A percentile compares a stretch with the other conserved stretches of the same genome.
phyloP scores from a whole-genome alignment of 352 stramenopile genomes.

The Globisporangium splendens region DNA sequence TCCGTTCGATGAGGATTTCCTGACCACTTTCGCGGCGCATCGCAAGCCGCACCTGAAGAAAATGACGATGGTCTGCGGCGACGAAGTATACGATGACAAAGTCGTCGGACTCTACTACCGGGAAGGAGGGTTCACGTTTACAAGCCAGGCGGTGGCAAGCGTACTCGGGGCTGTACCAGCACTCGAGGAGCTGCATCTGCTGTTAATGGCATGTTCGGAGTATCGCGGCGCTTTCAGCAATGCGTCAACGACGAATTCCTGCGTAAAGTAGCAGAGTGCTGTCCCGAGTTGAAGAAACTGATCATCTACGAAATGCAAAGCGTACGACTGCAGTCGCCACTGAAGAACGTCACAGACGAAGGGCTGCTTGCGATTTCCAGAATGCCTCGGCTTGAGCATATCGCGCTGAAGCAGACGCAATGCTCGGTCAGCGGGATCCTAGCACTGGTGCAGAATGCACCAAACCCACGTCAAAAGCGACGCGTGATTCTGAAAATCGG shows the following conservation, averaged over 20 bases:
- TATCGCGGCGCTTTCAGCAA: conserved; percentile 4
- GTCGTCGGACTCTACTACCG: conserved; percentile 4
- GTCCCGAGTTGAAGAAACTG: conserved; percentile 1
- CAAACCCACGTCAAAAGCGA: not conserved
- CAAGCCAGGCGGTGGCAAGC: not conserved
- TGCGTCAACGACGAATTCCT: conserved; percentile 4
- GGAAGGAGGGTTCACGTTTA: conserved; percentile 2
- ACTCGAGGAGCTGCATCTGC: conserved; percentile 13
- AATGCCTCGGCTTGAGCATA: conserved; percentile 1
- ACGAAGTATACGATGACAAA: conserved; percentile 12
- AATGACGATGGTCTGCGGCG: conserved; percentile 9
- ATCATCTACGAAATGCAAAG: conserved; percentile 10
- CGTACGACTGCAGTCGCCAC: not conserved
- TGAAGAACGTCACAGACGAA: conserved; percentile 6
- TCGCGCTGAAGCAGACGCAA: conserved; percentile 9
- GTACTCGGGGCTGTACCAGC: conserved; percentile 8
- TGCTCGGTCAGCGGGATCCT: conserved; percentile 2
- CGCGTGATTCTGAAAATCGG: conserved; percentile 4
- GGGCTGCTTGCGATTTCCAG: not conserved
- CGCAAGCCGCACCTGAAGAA: conserved; percentile 2
- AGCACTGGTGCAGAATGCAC: not conserved
- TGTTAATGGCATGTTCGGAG: conserved; percentile 5
- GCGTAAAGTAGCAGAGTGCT: not conserved
- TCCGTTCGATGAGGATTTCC: conserved; percentile 6
- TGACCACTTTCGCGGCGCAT: not conserved